Evolutionary conservation across 2,329 filamentous ascomycete genomes (phyloP).

Genomic region (Thelonectria olida): DNA sequence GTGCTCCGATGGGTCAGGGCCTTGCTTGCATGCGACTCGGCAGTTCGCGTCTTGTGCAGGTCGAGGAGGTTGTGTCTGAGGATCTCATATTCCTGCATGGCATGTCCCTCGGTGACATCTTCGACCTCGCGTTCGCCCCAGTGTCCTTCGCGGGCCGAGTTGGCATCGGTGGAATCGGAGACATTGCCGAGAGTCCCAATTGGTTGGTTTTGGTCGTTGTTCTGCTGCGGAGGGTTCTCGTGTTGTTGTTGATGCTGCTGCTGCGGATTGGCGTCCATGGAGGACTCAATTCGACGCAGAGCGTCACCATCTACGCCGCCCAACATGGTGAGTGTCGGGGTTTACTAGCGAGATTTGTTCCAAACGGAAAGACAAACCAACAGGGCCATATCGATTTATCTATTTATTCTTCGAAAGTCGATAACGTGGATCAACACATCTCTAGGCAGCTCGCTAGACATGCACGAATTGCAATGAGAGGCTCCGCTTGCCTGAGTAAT

Average conservation of each 20-base stretch:
- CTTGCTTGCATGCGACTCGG: conserved; percentile 44
- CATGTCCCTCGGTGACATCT: conserved; percentile 45
- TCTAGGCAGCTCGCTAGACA: background rate
- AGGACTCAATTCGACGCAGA: conserved; percentile 45
- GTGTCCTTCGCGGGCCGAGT: conserved; percentile 27
- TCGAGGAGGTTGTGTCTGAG: conserved; percentile 46
- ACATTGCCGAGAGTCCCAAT: conserved; percentile 25
- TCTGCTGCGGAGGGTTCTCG: conserved; percentile 28
- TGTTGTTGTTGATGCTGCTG: conserved; percentile 23
- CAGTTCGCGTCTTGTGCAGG: conserved; percentile 46
- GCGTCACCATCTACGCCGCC: conserved; percentile 43
- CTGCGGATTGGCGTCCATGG: conserved; percentile 16
- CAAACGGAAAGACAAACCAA: background rate
- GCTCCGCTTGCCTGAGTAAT: background rate
- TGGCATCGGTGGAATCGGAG: conserved; percentile 24
- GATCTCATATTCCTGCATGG: conserved; percentile 48
- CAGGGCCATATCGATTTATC: background rate
- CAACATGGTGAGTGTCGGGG: conserved; percentile 42
- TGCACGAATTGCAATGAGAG: background rate
- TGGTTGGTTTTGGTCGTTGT: conserved; percentile 1
- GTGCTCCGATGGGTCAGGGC: conserved; percentile 12
- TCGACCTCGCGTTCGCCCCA: conserved; percentile 51
- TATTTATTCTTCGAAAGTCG: too few species aligned
- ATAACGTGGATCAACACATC: background rate
- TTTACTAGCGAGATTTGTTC: background rate